A percentile compares a stretch with the other conserved stretches of the same genome.
Evolutionary conservation across 768 basidiomycete species (phyloP).

Genomic region (Macrolepiota fuliginosa): DNA sequence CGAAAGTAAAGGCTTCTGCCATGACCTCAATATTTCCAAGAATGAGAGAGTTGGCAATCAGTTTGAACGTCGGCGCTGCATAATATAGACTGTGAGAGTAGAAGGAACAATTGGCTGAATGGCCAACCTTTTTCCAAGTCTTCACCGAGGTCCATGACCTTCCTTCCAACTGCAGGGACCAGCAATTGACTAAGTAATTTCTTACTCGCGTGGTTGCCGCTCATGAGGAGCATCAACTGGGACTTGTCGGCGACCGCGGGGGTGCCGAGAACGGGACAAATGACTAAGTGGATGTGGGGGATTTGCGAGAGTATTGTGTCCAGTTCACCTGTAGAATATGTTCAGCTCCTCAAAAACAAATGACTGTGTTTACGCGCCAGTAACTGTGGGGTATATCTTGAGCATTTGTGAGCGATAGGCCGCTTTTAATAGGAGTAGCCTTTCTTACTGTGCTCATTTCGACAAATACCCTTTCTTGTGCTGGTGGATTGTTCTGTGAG

Average conservation of each 20-base stretch:
- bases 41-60: conserved; percentile 79
- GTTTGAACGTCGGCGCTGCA: conserved; percentile 67
- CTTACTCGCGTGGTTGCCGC: conserved; percentile 80
- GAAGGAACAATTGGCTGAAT: background rate
- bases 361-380: conserved; percentile 28
- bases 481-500: conserved; percentile 37
- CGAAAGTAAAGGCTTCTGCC: conserved; percentile 81
- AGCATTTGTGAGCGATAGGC: conserved; percentile 9
- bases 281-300: conserved; percentile 62
- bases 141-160: conserved; percentile 77
- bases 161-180: conserved; percentile 75
- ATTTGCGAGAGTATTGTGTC: conserved; percentile 62
- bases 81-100: background rate
- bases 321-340: conserved; percentile 41
- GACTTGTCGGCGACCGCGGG: conserved; percentile 65
- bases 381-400: conserved; percentile 55
- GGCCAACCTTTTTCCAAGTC: conserved; percentile 76
- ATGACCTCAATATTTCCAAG: conserved; percentile 77
- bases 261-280: conserved; percentile 76
- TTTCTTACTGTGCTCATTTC: conserved; percentile 79
- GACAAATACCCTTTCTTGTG: conserved; percentile 71
- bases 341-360: background rate
- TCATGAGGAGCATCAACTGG: conserved; percentile 71
- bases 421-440: background rate
- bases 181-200: conserved; percentile 76